Evolutionary conservation across 2,329 filamentous ascomycete species (phyloP).

Genomic region (Aspergillus sergii): DNA sequence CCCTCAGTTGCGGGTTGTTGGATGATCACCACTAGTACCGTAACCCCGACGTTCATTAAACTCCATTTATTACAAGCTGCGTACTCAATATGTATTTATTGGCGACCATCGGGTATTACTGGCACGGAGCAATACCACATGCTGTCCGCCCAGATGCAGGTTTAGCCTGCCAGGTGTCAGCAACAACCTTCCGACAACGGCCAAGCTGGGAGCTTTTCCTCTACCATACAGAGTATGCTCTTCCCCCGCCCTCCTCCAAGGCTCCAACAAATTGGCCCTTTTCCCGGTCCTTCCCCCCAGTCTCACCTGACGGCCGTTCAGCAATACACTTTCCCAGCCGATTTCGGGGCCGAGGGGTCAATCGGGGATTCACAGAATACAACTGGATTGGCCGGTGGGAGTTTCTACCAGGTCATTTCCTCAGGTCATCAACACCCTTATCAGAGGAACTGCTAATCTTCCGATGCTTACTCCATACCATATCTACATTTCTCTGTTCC

Average conservation of each 20-base stretch:
- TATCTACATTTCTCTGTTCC: background rate
- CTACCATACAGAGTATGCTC: slow-evolving; percentile 14
- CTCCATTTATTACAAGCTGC: slow-evolving; percentile 10
- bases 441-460: slow-evolving; percentile 16
- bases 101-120: slow-evolving; percentile 19
- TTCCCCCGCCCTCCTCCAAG: slow-evolving; percentile 14
- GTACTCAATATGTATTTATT: slow-evolving; percentile 25
- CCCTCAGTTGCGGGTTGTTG: slow-evolving; percentile 17
- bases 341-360: slow-evolving; percentile 31
- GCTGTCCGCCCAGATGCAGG: slow-evolving; percentile 19
- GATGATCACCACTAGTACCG: slow-evolving; percentile 14
- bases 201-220: slow-evolving; percentile 26
- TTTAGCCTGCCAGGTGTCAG: slow-evolving; percentile 5
- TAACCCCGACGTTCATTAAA: background rate
- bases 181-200: slow-evolving; percentile 33
- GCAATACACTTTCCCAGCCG: slow-evolving; percentile 21
- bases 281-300: slow-evolving; percentile 3
- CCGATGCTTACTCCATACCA: background rate
- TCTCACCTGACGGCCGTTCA: slow-evolving; percentile 3
- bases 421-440: slow-evolving; percentile 32
- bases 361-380: slow-evolving; percentile 17
- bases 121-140: slow-evolving; percentile 25
- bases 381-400: slow-evolving; percentile 21
- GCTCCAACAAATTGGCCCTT: slow-evolving; percentile 10
- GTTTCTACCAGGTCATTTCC: slow-evolving; percentile 29